Base-by-base conservation (phyloP, 2,329 filamentous ascomycete genomes). In the Davidsoniella virescens region DNA sequence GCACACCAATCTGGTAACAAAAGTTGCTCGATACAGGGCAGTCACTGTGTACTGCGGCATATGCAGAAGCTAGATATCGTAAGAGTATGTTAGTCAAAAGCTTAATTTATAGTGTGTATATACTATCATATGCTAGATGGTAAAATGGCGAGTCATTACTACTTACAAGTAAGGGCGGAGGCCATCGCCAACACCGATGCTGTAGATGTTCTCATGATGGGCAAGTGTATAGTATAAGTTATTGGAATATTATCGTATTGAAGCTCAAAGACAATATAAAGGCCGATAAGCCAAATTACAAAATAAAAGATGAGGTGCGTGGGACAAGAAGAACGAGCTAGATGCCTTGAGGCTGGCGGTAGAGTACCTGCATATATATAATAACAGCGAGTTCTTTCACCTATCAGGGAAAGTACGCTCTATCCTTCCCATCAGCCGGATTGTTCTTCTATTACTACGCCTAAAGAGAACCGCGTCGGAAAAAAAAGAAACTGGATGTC, bases 1-100 rank as follows among this genome's bases (percentile, higher is more conserved):
- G 76, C 2, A 80, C 69, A 40, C 67, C 76, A 55, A 80, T 68
- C 53, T 65, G 64, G 61, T 70, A 78, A 61, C 76, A 79, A 39
- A 78, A 60, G n/a, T 63, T 56, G 26, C 56, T 58, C 33, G 60
- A 59, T 47, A 58, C 59, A 40, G 70, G 65, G 56, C 73, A 77
- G 56, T 63, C 62, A 3, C 47, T 46, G 25, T 48, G 26, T 4
- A 49, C 17, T 12, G 40, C 26, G 12, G 52, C 44, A 8, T 38
- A 39, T 38, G 36, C 41, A 16, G 51, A 33, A n/a, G 47, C 41
- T 50, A 36, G 20, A 17, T 25, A 14, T 3, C 45, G 20, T 36
- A 17, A 33, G 4, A 23, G 20, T 23, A 16, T 8, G 5, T 9
- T 8, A n/a, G 9, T 26, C 20, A 44, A 44, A 17, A 17, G 20